These are phyloP conservation scores for Elaeagnus macrophylla DNA, from an alignment of 306 rosid species.

Conservation along the genomic window DNA sequence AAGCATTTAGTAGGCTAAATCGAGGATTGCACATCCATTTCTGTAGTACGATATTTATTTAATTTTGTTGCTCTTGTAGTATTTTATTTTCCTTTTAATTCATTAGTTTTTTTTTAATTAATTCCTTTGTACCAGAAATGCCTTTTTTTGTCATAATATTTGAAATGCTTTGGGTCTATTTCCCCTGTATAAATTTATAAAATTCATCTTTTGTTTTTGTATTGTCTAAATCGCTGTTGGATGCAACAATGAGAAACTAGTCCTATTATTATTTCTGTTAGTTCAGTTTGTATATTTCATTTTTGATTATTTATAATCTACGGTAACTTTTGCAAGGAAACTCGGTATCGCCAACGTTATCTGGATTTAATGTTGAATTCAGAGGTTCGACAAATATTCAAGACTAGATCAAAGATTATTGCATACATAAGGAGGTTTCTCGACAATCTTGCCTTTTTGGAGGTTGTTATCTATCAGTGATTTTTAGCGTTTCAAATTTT, in stretches of 20 bases:
- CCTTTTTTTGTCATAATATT: too few species aligned
- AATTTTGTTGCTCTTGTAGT: too few species aligned
- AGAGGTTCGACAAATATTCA: constrained; percentile 51
- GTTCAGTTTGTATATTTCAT: neutral
- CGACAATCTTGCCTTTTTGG: constrained; percentile 42
- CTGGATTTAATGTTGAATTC: constrained; percentile 52
- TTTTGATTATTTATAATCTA: neutral
- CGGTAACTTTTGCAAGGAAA: constrained; percentile 27
- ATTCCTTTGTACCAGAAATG: too few species aligned
- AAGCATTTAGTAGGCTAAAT: too few species aligned
- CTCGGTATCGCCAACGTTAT: constrained; percentile 47
- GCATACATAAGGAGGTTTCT: constrained; percentile 40
- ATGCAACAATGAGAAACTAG: neutral
- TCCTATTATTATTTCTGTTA: neutral
- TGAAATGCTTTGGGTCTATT: too few species aligned
- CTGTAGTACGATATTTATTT: too few species aligned
- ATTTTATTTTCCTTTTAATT: too few species aligned
- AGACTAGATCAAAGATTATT: constrained; percentile 35
- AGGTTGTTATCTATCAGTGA: constrained; percentile 31
- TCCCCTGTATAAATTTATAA: too few species aligned
- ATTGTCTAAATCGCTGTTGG: too few species aligned
- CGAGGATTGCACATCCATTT: too few species aligned
- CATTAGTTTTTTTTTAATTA: too few species aligned
- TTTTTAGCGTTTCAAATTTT: constrained; percentile 3
- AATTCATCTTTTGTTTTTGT: too few species aligned